phyloP scores from a whole-genome alignment of 176 grass and related monocot genomes.

The Paspalum notatum region DNA sequence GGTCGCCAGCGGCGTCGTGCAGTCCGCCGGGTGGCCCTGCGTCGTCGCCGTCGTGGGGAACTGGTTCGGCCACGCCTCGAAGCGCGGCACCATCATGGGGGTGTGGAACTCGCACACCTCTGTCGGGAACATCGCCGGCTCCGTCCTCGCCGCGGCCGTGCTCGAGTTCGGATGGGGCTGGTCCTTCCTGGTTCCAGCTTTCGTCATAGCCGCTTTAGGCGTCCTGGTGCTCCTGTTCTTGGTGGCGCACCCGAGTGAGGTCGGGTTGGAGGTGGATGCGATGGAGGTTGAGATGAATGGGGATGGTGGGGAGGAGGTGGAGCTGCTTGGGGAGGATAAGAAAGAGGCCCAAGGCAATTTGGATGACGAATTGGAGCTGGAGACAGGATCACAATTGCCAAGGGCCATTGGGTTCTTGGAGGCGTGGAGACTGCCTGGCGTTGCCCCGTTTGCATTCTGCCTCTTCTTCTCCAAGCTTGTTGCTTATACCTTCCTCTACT shows the following conservation, averaged over 20 bases:
- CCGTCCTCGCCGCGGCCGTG: slow-evolving; percentile 74
- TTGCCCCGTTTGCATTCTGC: slow-evolving; percentile 79
- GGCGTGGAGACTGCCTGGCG: slow-evolving; percentile 84
- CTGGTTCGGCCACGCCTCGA: slow-evolving; percentile 77
- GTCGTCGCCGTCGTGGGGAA: slow-evolving; percentile 90
- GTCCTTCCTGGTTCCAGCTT: slow-evolving; percentile 70
- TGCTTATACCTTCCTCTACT: slow-evolving; percentile 93
- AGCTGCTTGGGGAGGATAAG: slow-evolving; percentile 61
- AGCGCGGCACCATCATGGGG: slow-evolving; percentile 82
- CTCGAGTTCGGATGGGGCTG: slow-evolving; percentile 93
- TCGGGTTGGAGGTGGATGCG: slow-evolving; percentile 39
- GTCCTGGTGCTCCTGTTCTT: slow-evolving; percentile 61
- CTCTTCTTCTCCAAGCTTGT: slow-evolving; percentile 99
- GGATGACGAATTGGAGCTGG: slow-evolving; percentile 46
- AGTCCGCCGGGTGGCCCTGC: slow-evolving; percentile 92
- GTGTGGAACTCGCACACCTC: slow-evolving; percentile 94
- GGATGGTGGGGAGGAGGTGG: slow-evolving; percentile 54
- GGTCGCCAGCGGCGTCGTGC: slow-evolving; percentile 71
- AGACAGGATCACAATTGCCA: slow-evolving; percentile 35
- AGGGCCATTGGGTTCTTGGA: slow-evolving; percentile 88
- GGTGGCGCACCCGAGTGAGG: slow-evolving; percentile 66
- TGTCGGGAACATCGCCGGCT: slow-evolving; percentile 84
- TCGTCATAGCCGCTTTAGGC: slow-evolving; percentile 55
- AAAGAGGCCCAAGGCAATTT: slow-evolving; percentile 41
- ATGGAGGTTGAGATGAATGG: slow-evolving; percentile 86